These are phyloP conservation scores for Cordyceps pruinosa DNA, from an alignment of 2,329 filamentous ascomycete species.

Conservation along the genomic window DNA sequence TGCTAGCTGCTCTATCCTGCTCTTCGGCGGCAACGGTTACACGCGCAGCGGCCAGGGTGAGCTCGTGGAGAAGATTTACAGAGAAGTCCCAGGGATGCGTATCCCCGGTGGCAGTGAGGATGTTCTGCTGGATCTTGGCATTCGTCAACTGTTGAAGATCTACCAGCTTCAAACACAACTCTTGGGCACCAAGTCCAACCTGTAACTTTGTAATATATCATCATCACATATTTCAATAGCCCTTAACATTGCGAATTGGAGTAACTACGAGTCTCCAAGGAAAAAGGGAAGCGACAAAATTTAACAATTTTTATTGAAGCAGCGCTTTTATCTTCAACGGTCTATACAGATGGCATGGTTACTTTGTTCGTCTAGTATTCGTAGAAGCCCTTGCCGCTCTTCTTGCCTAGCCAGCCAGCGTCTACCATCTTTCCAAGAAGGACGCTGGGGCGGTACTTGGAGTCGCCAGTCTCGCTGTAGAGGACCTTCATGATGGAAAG, in stretches of 20 bases:
- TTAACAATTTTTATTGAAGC: background rate
- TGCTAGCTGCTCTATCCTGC: slow-evolving; percentile 58
- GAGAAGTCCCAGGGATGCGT: slow-evolving; percentile 22
- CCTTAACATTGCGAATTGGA: background rate
- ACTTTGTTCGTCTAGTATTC: slow-evolving; percentile 53
- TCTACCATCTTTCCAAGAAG: slow-evolving; percentile 92
- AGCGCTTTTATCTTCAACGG: background rate
- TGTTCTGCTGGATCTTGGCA: slow-evolving; percentile 19
- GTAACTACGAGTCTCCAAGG: background rate
- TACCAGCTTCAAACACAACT: slow-evolving; percentile 11
- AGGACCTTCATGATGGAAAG: slow-evolving; percentile 95
- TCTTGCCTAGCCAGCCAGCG: slow-evolving; percentile 96
- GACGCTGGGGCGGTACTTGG: slow-evolving; percentile 88
- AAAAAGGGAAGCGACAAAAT: background rate
- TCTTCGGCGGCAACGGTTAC: slow-evolving; percentile 70
- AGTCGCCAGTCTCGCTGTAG: slow-evolving; percentile 85
- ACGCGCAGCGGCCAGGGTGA: slow-evolving; percentile 65
- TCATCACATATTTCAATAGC: background rate
- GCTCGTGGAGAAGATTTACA: slow-evolving; percentile 48
- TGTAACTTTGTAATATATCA: slow-evolving; percentile 1
- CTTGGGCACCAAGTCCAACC: slow-evolving; percentile 2
- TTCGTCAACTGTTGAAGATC: slow-evolving; percentile 21
- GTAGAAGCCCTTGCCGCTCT: slow-evolving; percentile 93
- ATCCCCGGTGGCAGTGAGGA: slow-evolving; percentile 21
- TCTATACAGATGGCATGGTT: slow-evolving; percentile 5